phyloP scores from a whole-genome alignment of 495 filamentous ascomycete species.

The Emericellopsis terricola region DNA sequence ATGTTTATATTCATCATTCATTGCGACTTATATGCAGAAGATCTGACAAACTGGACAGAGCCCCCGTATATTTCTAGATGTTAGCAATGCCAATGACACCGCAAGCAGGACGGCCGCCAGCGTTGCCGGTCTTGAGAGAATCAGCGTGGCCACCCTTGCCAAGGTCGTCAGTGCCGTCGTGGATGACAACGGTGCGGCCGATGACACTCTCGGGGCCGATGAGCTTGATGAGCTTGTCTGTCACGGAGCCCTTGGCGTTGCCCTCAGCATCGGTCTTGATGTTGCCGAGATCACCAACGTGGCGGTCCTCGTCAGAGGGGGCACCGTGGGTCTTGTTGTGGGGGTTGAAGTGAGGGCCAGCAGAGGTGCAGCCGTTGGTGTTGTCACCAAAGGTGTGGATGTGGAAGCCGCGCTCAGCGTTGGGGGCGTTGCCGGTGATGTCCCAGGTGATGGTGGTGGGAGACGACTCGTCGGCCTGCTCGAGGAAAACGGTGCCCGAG shows the following conservation, averaged over 20 bases:
- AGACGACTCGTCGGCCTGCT: conserved; percentile 64
- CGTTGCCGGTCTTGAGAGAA: conserved; percentile 96
- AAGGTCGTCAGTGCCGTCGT: conserved; percentile 88
- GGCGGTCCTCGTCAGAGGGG: conserved; percentile 62
- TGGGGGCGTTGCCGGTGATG: conserved; percentile 82
- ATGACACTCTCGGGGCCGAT: conserved; percentile 91
- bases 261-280: conserved; percentile 86
- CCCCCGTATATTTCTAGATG: too few relatives aligned
- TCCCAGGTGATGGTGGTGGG: conserved; percentile 82
- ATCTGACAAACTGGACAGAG: too few relatives aligned
- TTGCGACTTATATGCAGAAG: too few relatives aligned
- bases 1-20: too few relatives aligned
- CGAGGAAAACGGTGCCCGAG: conserved; percentile 81
- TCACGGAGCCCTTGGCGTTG: conserved; percentile 56
- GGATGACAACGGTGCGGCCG: conserved; percentile 87
- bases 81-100: too few relatives aligned
- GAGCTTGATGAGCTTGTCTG: conserved; percentile 74
- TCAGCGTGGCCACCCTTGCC: conserved; percentile 78
- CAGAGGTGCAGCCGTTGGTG: conserved; percentile 98
- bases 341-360: conserved; percentile 98
- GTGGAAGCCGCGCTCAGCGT: conserved; percentile 92
- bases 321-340: conserved; percentile 80
- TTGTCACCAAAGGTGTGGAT: conserved; percentile 98
- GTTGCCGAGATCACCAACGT: conserved; percentile 96
- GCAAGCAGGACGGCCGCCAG: conserved; percentile 80